A percentile compares a stretch with the other conserved stretches of the same genome.
These are phyloP conservation scores for Aegle marmelos DNA, from an alignment of 345 rosid species.

Conservation along the genomic window DNA sequence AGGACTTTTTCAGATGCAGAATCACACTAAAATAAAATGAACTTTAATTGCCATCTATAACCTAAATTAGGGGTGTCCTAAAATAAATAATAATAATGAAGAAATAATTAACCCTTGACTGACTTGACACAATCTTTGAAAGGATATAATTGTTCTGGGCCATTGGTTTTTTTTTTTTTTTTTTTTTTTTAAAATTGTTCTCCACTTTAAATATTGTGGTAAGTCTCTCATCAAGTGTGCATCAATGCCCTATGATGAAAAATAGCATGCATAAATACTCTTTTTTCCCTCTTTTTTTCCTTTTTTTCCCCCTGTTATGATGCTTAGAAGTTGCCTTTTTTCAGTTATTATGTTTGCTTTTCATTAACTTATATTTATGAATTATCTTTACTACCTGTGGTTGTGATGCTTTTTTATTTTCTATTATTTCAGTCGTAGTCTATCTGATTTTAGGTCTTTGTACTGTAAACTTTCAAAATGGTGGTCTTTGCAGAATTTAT, in stretches of 20 bases:
- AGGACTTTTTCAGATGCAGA: not conserved
- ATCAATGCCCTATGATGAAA: not conserved
- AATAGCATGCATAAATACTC: not conserved
- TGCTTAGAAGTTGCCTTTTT: not conserved
- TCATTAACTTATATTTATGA: not conserved
- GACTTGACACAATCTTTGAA: not conserved
- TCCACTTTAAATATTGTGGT: not conserved
- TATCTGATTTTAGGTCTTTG: not conserved
- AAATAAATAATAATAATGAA: no score
- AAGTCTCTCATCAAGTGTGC: not conserved
- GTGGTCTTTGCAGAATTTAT: conserved; percentile 62
- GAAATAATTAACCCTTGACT: not conserved
- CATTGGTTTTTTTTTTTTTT: not conserved
- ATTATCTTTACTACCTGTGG: not conserved
- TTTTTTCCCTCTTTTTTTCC: not conserved
- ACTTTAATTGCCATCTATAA: not conserved
- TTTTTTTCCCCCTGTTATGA: not conserved
- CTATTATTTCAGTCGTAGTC: not conserved
- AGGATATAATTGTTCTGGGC: not conserved
- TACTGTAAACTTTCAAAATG: conserved; percentile 3
- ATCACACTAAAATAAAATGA: not conserved
- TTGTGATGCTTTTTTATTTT: not conserved
- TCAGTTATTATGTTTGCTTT: not conserved
- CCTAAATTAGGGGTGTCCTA: not conserved
- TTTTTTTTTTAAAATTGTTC: not conserved